Evolutionary conservation across 352 stramenopile species (phyloP).

Genomic region (Poterioochromonas sp.): DNA sequence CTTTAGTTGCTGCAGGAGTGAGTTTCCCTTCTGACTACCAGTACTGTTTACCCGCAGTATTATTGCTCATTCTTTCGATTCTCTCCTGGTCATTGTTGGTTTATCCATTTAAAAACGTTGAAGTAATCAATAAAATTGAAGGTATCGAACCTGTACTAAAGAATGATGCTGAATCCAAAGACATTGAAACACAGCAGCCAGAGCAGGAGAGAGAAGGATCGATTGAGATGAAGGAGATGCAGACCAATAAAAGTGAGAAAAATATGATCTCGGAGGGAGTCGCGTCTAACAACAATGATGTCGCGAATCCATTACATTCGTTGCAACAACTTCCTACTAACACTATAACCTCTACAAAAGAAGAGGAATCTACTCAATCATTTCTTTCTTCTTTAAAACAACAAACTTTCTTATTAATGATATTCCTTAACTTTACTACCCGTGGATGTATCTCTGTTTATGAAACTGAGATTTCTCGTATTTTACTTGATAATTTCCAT

Average conservation of each 20-base stretch:
- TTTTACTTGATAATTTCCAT: background rate
- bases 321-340: background rate
- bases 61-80: background rate
- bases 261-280: background rate
- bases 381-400: background rate
- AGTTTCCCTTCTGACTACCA: background rate
- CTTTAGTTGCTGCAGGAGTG: background rate
- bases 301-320: background rate
- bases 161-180: too few species aligned
- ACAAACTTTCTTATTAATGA: background rate
- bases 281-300: background rate
- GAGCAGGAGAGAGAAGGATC: background rate
- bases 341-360: background rate
- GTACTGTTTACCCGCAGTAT: background rate
- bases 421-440: slow-evolving; percentile 7
- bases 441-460: background rate
- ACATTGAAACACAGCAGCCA: background rate
- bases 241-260: background rate
- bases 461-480: background rate
- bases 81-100: background rate
- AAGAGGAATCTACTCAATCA: background rate
- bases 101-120: background rate
- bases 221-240: background rate
- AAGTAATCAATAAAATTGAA: background rate
- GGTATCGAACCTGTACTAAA: too few species aligned